phyloP scores from a whole-genome alignment of 345 rosid species.

The Geranium brycei region DNA sequence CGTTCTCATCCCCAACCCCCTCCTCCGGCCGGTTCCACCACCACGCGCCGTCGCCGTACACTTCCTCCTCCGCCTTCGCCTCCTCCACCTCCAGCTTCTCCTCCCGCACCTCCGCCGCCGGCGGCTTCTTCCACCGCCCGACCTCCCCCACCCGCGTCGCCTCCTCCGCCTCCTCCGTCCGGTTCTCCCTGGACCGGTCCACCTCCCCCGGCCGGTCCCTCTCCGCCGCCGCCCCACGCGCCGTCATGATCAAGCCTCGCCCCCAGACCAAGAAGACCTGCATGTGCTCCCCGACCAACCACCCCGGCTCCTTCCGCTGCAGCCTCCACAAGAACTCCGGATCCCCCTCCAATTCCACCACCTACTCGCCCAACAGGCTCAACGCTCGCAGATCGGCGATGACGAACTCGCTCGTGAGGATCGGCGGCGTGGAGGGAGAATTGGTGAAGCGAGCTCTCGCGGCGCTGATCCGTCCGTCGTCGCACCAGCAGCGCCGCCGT shows the following conservation, averaged over 20 bases:
- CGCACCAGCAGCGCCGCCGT: conserved; percentile 39
- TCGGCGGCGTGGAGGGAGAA: conserved; percentile 61
- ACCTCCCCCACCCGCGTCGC: conserved; percentile 38
- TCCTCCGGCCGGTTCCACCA: conserved; percentile 31
- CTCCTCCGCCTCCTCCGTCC: conserved; percentile 20
- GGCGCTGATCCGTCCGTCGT: conserved; percentile 42
- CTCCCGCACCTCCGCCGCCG: conserved; percentile 23
- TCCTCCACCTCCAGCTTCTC: conserved; percentile 35
- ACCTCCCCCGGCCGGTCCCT: conserved; percentile 41
- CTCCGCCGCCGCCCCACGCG: conserved; percentile 19
- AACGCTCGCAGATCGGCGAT: conserved; percentile 63
- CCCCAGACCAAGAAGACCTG: conserved; percentile 30
- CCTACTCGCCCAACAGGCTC: conserved; percentile 33
- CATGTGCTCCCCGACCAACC: conserved; percentile 65
- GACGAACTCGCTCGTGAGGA: conserved; percentile 60
- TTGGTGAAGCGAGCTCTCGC: conserved; percentile 41
- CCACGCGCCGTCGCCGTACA: conserved; percentile 8
- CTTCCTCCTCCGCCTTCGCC: conserved; percentile 39
- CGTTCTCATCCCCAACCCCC: conserved; percentile 6
- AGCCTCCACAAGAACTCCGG: conserved; percentile 41
- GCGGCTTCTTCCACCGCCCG: conserved; percentile 24
- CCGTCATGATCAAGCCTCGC: conserved; percentile 16
- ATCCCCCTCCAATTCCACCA: conserved; percentile 2
- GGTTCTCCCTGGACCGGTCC: conserved; percentile 30
- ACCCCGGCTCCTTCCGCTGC: conserved; percentile 76